Conservation (phyloP, 169 alveolate species). For the Plasmodium berghei region DNA sequence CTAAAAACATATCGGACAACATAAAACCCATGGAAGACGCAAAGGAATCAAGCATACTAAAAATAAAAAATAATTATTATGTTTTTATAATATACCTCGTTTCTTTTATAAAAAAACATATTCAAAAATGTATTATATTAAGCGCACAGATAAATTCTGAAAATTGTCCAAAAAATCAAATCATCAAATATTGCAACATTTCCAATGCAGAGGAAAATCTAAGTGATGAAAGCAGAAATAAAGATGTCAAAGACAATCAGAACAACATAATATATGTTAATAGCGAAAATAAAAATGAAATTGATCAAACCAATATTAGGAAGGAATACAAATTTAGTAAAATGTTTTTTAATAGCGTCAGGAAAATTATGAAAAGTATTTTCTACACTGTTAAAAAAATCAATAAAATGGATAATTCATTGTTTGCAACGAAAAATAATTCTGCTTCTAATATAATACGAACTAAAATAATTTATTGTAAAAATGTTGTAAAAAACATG, state of each 20-base stretch:
- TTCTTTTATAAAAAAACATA: constrained; percentile 39
- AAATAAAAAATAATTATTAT: constrained; percentile 7
- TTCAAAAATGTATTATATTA: constrained; percentile 17
- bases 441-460: constrained; percentile 23
- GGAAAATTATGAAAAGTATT: constrained; percentile 56
- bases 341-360: constrained; percentile 26
- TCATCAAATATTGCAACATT: too few species aligned
- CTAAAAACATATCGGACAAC: too few species aligned
- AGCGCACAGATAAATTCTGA: not conserved
- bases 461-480: constrained; percentile 12
- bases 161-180: not conserved
- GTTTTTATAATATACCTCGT: constrained; percentile 49
- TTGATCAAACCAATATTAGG: too few species aligned
- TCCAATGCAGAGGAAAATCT: too few species aligned
- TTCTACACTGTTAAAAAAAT: constrained; percentile 37
- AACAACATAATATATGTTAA: too few species aligned
- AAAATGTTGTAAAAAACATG: not conserved
- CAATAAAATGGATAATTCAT: constrained; percentile 27
- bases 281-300: too few species aligned
- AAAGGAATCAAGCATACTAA: not conserved
- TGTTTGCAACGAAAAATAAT: constrained; percentile 13
- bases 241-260: too few species aligned
- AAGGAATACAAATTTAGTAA: constrained; percentile 6
- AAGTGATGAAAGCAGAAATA: too few species aligned
- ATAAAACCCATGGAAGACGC: not conserved